A percentile compares a stretch with the other conserved stretches of the same genome.
Conservation (phyloP, 352 stramenopile genomes). For the Pythium pyrilobum region DNA sequence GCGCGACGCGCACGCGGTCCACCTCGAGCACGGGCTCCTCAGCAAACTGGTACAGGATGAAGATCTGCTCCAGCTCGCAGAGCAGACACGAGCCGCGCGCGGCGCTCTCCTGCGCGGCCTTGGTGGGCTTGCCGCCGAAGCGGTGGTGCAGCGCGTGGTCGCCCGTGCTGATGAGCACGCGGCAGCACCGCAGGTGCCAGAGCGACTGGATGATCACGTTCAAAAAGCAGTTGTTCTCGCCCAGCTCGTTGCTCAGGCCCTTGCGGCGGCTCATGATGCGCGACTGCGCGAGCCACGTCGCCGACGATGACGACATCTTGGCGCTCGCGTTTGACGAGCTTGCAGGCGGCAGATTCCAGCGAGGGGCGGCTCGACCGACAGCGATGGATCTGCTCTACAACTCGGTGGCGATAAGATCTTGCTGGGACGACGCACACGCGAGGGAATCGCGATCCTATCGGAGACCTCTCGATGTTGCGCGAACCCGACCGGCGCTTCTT, state of each 20-base stretch:
- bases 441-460: too few species aligned
- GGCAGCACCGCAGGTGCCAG: slow-evolving; percentile 86
- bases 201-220: slow-evolving; percentile 90
- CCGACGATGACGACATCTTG: slow-evolving; percentile 11
- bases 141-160: slow-evolving; percentile 77
- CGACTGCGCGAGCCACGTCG: slow-evolving; percentile 22
- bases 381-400: not conserved
- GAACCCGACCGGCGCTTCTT: too few species aligned
- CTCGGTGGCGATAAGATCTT: not conserved
- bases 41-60: slow-evolving; percentile 80
- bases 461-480: too few species aligned
- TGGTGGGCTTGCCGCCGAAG: slow-evolving; percentile 31
- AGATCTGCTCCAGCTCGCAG: slow-evolving; percentile 82
- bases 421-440: too few species aligned
- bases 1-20: slow-evolving; percentile 59
- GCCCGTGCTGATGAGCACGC: slow-evolving; percentile 67
- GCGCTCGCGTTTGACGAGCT: not conserved
- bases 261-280: slow-evolving; percentile 55
- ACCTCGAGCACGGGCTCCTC: slow-evolving; percentile 72
- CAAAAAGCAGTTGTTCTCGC: slow-evolving; percentile 89
- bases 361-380: slow-evolving; percentile 1
- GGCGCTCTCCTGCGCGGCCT: slow-evolving; percentile 8
- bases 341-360: not conserved
- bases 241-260: slow-evolving; percentile 77
- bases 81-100: slow-evolving; percentile 45